Conservation (phyloP, 1,139 yeast species). For the Yamadazyma kanchanaburiensis region DNA sequence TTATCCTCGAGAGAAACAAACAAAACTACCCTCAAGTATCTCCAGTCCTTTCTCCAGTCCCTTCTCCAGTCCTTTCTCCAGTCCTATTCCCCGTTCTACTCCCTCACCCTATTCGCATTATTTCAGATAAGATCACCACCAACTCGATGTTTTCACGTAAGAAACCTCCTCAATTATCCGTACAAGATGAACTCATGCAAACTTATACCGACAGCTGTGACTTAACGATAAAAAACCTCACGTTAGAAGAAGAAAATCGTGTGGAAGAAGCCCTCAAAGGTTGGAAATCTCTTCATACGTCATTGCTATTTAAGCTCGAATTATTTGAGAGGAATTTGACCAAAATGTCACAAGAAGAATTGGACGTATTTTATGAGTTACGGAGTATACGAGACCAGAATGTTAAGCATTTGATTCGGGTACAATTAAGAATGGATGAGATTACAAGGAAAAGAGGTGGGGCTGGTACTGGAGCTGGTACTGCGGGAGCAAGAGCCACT, state of each 20-base stretch:
- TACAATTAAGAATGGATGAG: slow-evolving; percentile 42
- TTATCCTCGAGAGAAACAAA: no score
- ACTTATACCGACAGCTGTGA: slow-evolving; percentile 62
- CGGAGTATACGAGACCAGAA: slow-evolving; percentile 51
- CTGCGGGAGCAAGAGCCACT: slow-evolving; percentile 11
- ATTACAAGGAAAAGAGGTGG: slow-evolving; percentile 18
- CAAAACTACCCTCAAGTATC: no score
- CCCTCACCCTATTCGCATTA: no score
- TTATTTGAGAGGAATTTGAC: slow-evolving; percentile 43
- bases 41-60: no score
- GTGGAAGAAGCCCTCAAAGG: slow-evolving; percentile 61
- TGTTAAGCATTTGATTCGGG: slow-evolving; percentile 43
- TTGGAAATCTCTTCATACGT: slow-evolving; percentile 68
- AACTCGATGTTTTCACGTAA: slow-evolving; percentile 53
- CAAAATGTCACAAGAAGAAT: slow-evolving; percentile 40
- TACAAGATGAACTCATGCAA: slow-evolving; percentile 56
- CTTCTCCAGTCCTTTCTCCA: no score
- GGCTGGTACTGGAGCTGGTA: not conserved
- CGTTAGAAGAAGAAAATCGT: slow-evolving; percentile 53
- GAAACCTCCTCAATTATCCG: slow-evolving; percentile 51
- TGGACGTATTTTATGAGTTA: slow-evolving; percentile 40
- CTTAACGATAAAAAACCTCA: slow-evolving; percentile 51
- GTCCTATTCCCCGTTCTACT: no score
- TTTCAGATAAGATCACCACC: no score
- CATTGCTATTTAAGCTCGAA: slow-evolving; percentile 54